These are phyloP conservation scores for Marasmius oreades DNA, from an alignment of 1,284 basidiomycete genomes.

Conservation along the genomic window DNA sequence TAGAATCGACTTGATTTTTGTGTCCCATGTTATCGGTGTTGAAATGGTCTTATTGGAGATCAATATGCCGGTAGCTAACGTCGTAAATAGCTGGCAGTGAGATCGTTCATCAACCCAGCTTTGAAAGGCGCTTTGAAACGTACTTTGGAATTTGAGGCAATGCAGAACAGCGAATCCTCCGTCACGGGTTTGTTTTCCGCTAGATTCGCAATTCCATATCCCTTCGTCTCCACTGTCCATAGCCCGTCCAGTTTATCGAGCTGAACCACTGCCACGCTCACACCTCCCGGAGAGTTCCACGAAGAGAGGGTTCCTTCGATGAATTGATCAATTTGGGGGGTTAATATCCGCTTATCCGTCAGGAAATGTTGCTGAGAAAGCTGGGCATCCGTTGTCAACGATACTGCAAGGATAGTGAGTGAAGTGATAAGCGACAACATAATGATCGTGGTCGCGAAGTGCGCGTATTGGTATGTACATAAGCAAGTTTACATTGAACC, in stretches of 20 bases:
- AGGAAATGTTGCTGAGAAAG: too few relatives aligned
- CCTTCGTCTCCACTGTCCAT: conserved; percentile 4
- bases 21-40: conserved; percentile 19
- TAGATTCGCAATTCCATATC: conserved; percentile 4
- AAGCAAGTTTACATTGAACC: too few relatives aligned
- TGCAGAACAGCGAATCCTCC: conserved; percentile 5
- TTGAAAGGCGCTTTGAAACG: conserved; percentile 6
- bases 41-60: conserved; percentile 19
- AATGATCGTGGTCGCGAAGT: too few relatives aligned
- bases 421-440: too few relatives aligned
- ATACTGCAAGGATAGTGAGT: too few relatives aligned
- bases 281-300: conserved; percentile 5
- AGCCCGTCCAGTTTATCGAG: background rate
- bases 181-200: background rate
- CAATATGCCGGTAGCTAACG: conserved; percentile 20
- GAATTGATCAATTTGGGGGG: background rate
- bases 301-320: conserved; percentile 2
- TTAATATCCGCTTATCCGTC: background rate
- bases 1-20: conserved; percentile 18
- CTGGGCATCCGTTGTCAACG: too few relatives aligned
- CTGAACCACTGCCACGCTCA: conserved; percentile 4
- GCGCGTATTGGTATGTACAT: too few relatives aligned
- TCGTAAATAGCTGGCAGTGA: conserved; percentile 27
- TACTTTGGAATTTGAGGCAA: conserved; percentile 13
- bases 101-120: conserved; percentile 29